Conservation (phyloP, 306 rosid species). For the Cajanus cajan region DNA sequence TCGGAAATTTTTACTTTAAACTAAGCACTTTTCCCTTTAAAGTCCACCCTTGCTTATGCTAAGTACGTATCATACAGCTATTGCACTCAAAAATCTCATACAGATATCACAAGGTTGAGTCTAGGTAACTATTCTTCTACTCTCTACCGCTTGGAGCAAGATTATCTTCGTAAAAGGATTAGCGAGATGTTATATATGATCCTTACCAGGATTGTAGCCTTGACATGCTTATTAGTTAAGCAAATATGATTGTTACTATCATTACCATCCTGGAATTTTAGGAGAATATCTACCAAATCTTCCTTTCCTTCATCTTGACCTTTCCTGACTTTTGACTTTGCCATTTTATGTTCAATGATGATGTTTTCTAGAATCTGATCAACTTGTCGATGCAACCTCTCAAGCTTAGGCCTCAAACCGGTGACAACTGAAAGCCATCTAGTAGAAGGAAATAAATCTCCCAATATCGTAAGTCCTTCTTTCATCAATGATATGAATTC, state of each 20-base stretch:
- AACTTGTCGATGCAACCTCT: background rate
- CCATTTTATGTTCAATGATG: background rate
- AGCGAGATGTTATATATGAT: background rate
- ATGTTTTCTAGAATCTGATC: background rate
- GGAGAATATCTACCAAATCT: conserved; percentile 30
- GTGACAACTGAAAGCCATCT: background rate
- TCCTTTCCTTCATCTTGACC: background rate
- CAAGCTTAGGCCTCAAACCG: background rate
- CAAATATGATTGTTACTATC: background rate
- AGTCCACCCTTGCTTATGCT: too few relatives aligned
- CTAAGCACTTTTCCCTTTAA: too few relatives aligned
- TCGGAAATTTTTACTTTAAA: too few relatives aligned
- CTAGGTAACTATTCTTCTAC: too few relatives aligned
- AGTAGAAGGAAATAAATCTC: background rate
- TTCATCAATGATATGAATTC: background rate
- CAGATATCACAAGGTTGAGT: too few relatives aligned
- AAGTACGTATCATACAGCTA: too few relatives aligned
- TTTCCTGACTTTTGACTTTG: background rate
- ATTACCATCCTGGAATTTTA: background rate
- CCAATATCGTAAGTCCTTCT: background rate
- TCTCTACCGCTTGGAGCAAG: too few relatives aligned
- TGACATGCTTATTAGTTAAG: conserved; percentile 24
- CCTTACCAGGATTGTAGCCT: conserved; percentile 29
- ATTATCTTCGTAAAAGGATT: too few relatives aligned
- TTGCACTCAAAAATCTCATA: too few relatives aligned